phyloP scores from a whole-genome alignment of 495 filamentous ascomycete species.

The Trichocladium antarcticum region DNA sequence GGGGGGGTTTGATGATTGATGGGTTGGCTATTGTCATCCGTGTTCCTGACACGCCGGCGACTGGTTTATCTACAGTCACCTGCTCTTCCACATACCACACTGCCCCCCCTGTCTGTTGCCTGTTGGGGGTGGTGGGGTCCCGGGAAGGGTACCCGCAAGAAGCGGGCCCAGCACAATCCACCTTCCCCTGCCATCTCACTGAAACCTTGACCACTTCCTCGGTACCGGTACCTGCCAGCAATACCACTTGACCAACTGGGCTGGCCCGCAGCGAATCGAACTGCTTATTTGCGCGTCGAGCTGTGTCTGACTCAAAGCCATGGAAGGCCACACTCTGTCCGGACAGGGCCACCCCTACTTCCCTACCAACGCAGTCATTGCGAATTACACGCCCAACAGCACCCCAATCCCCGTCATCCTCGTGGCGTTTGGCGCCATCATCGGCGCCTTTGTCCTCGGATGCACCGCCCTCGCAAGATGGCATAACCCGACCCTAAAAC shows the following conservation, averaged over 20 bases:
- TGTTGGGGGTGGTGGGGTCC: too few species aligned
- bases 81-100: too few species aligned
- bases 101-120: not conserved
- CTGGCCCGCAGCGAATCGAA: too few species aligned
- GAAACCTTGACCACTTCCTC: not conserved
- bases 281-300: too few species aligned
- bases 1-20: constrained; percentile 39
- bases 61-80: too few species aligned
- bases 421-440: constrained; percentile 35
- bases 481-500: constrained; percentile 30
- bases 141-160: constrained; percentile 4
- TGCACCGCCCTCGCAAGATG: constrained; percentile 34
- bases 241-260: too few species aligned
- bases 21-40: too few species aligned
- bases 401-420: constrained; percentile 40
- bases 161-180: not conserved
- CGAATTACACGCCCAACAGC: constrained; percentile 46
- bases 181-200: not conserved
- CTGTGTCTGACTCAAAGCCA: too few species aligned
- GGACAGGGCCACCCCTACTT: constrained; percentile 59
- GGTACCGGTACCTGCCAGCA: not conserved
- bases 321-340: not conserved
- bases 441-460: constrained; percentile 34
- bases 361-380: constrained; percentile 50
- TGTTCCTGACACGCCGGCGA: too few species aligned